Evolutionary conservation across 768 basidiomycete genomes (phyloP).

Genomic region (Russula earlei): DNA sequence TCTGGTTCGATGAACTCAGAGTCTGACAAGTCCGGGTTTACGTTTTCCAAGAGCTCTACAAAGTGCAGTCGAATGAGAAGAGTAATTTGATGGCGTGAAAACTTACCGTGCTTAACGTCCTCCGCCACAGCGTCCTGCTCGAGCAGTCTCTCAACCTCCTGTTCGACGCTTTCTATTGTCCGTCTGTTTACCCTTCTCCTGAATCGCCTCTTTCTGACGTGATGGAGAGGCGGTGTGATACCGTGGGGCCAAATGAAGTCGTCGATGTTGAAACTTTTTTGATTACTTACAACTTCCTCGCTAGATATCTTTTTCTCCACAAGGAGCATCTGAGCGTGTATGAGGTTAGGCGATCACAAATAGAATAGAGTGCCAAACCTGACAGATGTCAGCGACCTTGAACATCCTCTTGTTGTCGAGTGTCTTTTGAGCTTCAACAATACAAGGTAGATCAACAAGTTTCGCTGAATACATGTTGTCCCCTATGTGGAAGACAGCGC

Average conservation of each 20-base stretch:
- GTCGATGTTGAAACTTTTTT: constrained; percentile 76
- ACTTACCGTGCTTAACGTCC: constrained; percentile 66
- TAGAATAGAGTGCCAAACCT: constrained; percentile 40
- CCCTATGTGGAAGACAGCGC: constrained; percentile 84
- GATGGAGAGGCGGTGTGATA: constrained; percentile 84
- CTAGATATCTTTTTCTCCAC: constrained; percentile 66
- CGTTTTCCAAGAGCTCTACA: constrained; percentile 77
- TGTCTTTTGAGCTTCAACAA: constrained; percentile 93
- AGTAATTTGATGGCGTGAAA: neutral
- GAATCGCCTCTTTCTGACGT: constrained; percentile 87
- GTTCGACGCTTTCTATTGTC: constrained; percentile 90
- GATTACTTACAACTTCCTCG: constrained; percentile 53
- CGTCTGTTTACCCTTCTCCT: constrained; percentile 80
- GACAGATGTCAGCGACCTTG: constrained; percentile 97
- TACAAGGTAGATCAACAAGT: constrained; percentile 90
- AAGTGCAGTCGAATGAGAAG: neutral
- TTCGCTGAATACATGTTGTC: constrained; percentile 79
- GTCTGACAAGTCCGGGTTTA: constrained; percentile 84
- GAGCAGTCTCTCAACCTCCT: constrained; percentile 81
- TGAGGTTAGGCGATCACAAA: constrained; percentile 12
- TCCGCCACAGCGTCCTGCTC: constrained; percentile 69
- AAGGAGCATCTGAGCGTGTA: constrained; percentile 71
- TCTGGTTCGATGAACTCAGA: constrained; percentile 77
- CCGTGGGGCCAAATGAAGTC: constrained; percentile 98
- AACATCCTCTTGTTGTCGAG: constrained; percentile 95